These are phyloP conservation scores for Trichoderma reesei DNA, from an alignment of 495 filamentous ascomycete species.

Conservation along the genomic window DNA sequence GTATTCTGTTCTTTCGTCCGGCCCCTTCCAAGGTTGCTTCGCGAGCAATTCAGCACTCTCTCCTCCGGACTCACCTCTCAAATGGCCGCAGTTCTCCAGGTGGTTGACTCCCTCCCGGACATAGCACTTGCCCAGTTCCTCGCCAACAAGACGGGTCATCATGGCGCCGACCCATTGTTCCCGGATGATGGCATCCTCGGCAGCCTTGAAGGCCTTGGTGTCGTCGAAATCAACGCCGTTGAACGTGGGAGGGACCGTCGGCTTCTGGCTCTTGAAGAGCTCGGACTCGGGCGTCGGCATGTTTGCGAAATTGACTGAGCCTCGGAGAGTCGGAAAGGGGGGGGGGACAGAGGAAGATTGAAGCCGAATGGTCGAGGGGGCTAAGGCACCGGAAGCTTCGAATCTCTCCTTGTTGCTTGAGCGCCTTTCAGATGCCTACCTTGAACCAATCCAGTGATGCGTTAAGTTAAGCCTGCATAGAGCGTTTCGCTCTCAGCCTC, in stretches of 20 bases:
- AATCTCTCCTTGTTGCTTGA: constrained; percentile 2
- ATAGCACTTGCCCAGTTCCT: constrained; percentile 96
- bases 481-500: not conserved
- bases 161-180: constrained; percentile 97
- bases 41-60: too few species aligned
- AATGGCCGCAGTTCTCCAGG: constrained; percentile 84
- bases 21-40: not conserved
- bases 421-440: not conserved
- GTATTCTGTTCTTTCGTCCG: not conserved
- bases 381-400: not conserved
- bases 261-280: constrained; percentile 88
- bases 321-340: not conserved
- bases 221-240: constrained; percentile 96
- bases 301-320: constrained; percentile 10
- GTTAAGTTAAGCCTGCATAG: not conserved
- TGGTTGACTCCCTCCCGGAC: constrained; percentile 90
- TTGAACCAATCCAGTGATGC: not conserved
- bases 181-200: constrained; percentile 85
- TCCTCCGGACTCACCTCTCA: constrained; percentile 62
- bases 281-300: constrained; percentile 88
- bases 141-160: constrained; percentile 89
- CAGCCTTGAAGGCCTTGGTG: constrained; percentile 77
- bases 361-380: not conserved
- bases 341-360: not conserved
- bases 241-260: constrained; percentile 85